Base-by-base conservation (phyloP, 2,329 filamentous ascomycete genomes). In the Coniella vitis region DNA sequence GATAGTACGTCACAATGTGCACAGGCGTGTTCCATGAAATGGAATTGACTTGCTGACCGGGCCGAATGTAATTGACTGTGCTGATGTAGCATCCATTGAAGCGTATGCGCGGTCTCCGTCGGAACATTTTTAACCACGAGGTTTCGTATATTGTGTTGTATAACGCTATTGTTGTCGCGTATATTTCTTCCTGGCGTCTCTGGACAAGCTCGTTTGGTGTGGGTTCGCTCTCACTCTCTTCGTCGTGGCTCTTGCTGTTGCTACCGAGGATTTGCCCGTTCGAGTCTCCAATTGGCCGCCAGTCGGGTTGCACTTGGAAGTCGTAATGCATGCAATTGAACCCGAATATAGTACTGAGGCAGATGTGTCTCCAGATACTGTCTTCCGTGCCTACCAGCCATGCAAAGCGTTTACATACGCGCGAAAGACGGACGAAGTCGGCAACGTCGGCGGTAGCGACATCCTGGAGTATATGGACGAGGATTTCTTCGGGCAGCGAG, bases 61-160 rank as follows among this genome's bases (percentile, higher is more conserved):
- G 73, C 20, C 93, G 86, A 43, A 88, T 82, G 68, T 98, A 98
- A 69, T 97, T 97, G 51, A 95, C 90, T 0, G 91, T 97, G 65
- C 83, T 88, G 66, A 98, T 97, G 70, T 98, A 98, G 67, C 89
- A 86, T 21, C 93, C 93, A 60, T 93, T 93, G 73, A 95, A 98
- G 50, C 93, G 87, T 52, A 97, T 77, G 38, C 93, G 84, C 2
- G 93, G 91, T 13, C 90, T 85, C 4, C 74, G 72, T 35, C 86
- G 87, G 70, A 95, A 95, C 71, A 95, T 87, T 46, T 71, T 66
- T 59, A 78, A 70, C 79, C 80, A 84, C 2, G 76, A 76, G 2
- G 65, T 67, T 3, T 66, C 60, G 58, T 81, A 83, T 0, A 67
- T 59, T 3, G 62, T 61, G 1, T 67, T 66, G 19, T 73, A 63